Evolutionary conservation across 371 early-diverging fungal genomes (phyloP).

Genomic region (Circinella minor): DNA sequence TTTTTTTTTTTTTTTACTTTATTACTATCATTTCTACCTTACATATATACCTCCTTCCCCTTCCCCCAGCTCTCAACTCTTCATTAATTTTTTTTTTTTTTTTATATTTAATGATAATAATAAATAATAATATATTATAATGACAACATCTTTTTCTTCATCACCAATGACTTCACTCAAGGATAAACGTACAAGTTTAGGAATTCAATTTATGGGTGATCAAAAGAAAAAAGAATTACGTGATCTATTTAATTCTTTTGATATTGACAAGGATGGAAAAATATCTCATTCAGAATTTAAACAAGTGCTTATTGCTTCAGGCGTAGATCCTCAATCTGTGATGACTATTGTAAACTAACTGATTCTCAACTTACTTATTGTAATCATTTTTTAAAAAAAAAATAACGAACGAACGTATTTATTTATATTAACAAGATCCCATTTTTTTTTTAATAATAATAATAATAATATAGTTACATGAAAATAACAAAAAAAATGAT

Average conservation of each 20-base stretch:
- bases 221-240: conserved; percentile 37
- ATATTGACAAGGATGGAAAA: conserved; percentile 42
- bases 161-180: neutral
- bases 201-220: conserved; percentile 36
- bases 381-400: no score
- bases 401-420: no score
- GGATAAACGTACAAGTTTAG: conserved; percentile 38
- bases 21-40: no score
- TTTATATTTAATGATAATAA: neutral
- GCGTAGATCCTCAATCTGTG: conserved; percentile 21
- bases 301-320: conserved; percentile 33
- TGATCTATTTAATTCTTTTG: conserved; percentile 42
- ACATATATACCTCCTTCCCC: no score
- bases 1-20: no score
- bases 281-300: conserved; percentile 33
- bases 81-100: neutral
- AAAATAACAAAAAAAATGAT: conserved; percentile 17
- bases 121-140: neutral
- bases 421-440: no score
- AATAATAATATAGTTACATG: neutral
- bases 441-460: no score
- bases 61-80: no score
- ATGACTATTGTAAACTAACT: conserved; percentile 31
- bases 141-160: neutral
- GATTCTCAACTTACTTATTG: no score